A percentile compares a stretch with the other conserved stretches of the same genome.
Conservation (phyloP, 352 stramenopile species). For the Phytophthora meadii region DNA sequence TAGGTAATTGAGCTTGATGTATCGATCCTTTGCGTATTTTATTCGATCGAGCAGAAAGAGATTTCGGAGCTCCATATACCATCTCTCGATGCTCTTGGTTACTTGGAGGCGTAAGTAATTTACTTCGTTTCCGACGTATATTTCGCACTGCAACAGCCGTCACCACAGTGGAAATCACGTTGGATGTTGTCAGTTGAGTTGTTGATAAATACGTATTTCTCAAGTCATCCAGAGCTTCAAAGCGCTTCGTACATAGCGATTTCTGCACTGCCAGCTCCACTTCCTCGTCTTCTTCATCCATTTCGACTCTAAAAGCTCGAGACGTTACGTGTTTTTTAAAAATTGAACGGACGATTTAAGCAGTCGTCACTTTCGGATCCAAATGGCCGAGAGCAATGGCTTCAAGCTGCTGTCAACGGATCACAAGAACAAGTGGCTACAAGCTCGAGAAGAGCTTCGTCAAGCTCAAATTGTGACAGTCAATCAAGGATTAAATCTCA, state of each 20-base stretch:
- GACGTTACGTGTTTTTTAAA: conserved; percentile 23
- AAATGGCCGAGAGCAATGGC: conserved; percentile 25
- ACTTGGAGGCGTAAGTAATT: conserved; percentile 4
- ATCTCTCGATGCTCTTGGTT: conserved; percentile 45
- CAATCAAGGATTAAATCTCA: conserved; percentile 56
- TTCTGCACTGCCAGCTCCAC: conserved; percentile 46
- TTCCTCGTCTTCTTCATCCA: conserved; percentile 13
- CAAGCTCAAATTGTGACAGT: conserved; percentile 68
- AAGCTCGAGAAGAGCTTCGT: conserved; percentile 50
- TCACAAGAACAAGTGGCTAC: conserved; percentile 60
- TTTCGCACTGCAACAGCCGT: conserved; percentile 36
- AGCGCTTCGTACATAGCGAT: conserved; percentile 37
- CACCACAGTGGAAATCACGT: conserved; percentile 70
- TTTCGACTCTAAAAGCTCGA: not conserved
- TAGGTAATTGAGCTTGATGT: conserved; percentile 57
- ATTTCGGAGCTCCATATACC: conserved; percentile 32
- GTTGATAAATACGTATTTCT: conserved; percentile 54
- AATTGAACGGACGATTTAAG: conserved; percentile 35
- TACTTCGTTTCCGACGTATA: conserved; percentile 16
- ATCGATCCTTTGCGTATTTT: conserved; percentile 36
- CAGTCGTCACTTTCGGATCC: not conserved
- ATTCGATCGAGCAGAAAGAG: conserved; percentile 41
- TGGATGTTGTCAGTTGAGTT: conserved; percentile 69
- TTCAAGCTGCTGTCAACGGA: not conserved
- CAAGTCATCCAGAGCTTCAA: conserved; percentile 47